These are phyloP conservation scores for Rhodamnia argentea DNA, from an alignment of 345 rosid genomes.

Conservation along the genomic window DNA sequence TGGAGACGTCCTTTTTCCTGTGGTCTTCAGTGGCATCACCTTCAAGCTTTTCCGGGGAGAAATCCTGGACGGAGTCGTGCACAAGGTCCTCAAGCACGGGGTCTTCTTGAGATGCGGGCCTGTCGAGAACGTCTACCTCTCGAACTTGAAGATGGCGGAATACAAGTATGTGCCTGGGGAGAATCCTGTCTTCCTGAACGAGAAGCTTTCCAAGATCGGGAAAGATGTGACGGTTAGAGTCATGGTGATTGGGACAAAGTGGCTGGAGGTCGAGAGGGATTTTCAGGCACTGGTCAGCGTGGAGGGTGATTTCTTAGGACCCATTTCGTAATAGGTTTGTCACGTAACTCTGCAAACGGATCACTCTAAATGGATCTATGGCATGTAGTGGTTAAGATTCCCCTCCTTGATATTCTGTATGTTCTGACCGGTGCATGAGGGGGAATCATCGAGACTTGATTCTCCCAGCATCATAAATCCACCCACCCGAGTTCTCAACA, in stretches of 20 bases:
- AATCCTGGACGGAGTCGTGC: constrained; percentile 55
- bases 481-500: no score
- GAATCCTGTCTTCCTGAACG: constrained; percentile 56
- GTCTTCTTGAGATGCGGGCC: constrained; percentile 77
- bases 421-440: background rate
- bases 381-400: background rate
- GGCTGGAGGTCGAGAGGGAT: constrained; percentile 80
- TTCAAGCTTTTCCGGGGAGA: constrained; percentile 84
- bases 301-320: constrained; percentile 77
- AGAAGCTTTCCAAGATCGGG: constrained; percentile 47
- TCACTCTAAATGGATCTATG: background rate
- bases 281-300: constrained; percentile 76
- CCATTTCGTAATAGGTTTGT: constrained; percentile 8
- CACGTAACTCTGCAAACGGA: background rate
- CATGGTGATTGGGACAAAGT: constrained; percentile 62
- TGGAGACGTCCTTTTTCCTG: constrained; percentile 78
- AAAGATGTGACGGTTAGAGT: constrained; percentile 41
- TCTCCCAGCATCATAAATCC: no score
- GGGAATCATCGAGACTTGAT: no score
- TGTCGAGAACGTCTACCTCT: constrained; percentile 45
- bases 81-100: constrained; percentile 78
- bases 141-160: constrained; percentile 49
- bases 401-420: background rate
- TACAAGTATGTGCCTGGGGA: constrained; percentile 58
- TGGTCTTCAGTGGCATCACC: constrained; percentile 54